Base-by-base conservation (phyloP, 495 filamentous ascomycete species). In the Hypomontagnella submonticulosa region DNA sequence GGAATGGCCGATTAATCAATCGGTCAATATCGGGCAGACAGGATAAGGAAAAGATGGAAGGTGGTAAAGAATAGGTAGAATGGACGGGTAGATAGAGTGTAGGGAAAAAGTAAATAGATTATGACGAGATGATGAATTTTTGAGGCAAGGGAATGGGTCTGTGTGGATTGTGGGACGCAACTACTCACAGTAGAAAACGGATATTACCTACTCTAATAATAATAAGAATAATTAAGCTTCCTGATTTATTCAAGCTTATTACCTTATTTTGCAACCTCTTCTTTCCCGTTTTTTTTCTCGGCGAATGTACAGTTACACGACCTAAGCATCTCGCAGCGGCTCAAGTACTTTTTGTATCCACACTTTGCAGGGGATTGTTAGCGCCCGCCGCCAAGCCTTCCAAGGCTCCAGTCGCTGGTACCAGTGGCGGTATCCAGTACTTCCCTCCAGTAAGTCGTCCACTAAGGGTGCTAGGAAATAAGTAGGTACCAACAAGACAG, bases 181-280 rank as follows among this genome's bases (percentile, higher is more conserved):
- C 23, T 27, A 27, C 6, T 27, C 49, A 57, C 13, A 41, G 23
- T 33, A 61, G 48, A 60, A 63, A 60, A 42, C 49, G 55, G 59
- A 63, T 69, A 69, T 69, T 69, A 55, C 56, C 37, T 27, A 27
- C 23, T 27, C 23, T 27, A 27, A 66, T 49, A 61, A 63, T 63
- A 68, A 56, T 62, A 54, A 46, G 38, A 47, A 53, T 57, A 57
- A 64, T 41, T 69, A 69, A 69, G 66, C 59, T 69, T 69, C 60
- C 66, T 32, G 61, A 69, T 60, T 44, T 46, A 69, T 64, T 69
- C 60, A 69, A 69, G 66, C 60, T 69, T 69, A 69, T 68, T 68
- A 67, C 63, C 52, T 67, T 61, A 67, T 69, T 69, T 63, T 63
- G 49, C 59, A 50, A 59, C 47, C 8, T 32, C 42, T 37, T 19